These are phyloP conservation scores for Apiotrichum mycotoxinovorans DNA, from an alignment of 1,284 basidiomycete species.

Conservation along the genomic window DNA sequence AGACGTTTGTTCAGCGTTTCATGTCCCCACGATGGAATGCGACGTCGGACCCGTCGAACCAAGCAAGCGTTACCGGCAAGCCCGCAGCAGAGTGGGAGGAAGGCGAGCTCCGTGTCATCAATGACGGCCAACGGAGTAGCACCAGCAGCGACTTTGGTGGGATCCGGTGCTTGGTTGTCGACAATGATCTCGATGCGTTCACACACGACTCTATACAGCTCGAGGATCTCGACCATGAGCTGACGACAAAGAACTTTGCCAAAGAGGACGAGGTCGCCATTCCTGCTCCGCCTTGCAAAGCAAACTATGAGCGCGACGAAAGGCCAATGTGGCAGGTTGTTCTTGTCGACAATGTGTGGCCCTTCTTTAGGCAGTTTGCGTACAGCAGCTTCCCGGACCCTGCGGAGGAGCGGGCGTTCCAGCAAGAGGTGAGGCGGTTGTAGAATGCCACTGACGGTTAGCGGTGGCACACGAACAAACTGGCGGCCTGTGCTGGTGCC, in stretches of 20 bases:
- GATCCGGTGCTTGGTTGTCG: slow-evolving; percentile 34
- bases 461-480: slow-evolving; percentile 40
- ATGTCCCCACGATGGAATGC: too few species aligned
- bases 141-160: background rate
- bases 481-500: slow-evolving; percentile 32
- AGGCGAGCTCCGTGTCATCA: too few species aligned
- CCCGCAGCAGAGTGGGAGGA: too few species aligned
- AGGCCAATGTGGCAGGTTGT: slow-evolving; percentile 1
- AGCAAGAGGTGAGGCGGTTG: slow-evolving; percentile 33
- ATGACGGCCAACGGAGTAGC: background rate
- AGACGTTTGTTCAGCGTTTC: too few species aligned
- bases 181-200: slow-evolving; percentile 29
- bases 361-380: slow-evolving; percentile 2
- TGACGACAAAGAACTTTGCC: background rate
- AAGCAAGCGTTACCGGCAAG: too few species aligned
- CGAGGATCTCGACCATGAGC: slow-evolving; percentile 12
- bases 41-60: too few species aligned
- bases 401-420: slow-evolving; percentile 39
- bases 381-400: slow-evolving; percentile 42
- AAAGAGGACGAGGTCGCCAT: background rate
- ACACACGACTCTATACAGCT: too few species aligned
- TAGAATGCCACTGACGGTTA: background rate
- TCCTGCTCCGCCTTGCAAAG: background rate
- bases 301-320: background rate
- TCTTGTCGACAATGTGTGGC: background rate